phyloP scores from a whole-genome alignment of 306 rosid genomes.

The Aeschynomene evenia region DNA sequence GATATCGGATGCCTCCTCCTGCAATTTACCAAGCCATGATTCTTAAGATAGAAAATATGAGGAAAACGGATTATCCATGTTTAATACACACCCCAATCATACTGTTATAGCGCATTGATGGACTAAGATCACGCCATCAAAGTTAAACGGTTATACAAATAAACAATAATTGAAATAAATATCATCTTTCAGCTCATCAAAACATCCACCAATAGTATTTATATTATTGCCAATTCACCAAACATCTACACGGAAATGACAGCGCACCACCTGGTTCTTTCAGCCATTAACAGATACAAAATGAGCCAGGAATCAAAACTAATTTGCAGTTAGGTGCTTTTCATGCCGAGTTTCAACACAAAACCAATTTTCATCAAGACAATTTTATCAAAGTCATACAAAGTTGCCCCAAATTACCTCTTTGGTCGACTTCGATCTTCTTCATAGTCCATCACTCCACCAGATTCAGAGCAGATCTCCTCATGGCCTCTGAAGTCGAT shows the following conservation, averaged over 20 bases:
- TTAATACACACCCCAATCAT: neutral
- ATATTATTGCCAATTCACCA: neutral
- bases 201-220: too few relatives aligned
- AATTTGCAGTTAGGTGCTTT: neutral
- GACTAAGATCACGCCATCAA: neutral
- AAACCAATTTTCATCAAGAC: neutral
- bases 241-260: neutral
- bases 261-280: neutral
- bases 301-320: neutral
- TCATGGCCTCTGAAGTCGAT: conserved; percentile 93
- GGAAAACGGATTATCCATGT: neutral
- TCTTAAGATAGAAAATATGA: conserved; percentile 3
- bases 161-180: too few relatives aligned
- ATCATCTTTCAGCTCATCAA: too few relatives aligned
- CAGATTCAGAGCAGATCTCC: conserved; percentile 98
- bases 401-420: conserved; percentile 55
- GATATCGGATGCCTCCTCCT: conserved; percentile 91
- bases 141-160: too few relatives aligned
- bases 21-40: conserved; percentile 33
- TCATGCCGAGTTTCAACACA: neutral
- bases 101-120: neutral
- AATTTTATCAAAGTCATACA: conserved; percentile 3
- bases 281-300: conserved; percentile 4
- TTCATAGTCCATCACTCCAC: conserved; percentile 99
- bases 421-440: conserved; percentile 97